phyloP scores from a whole-genome alignment of 345 rosid genomes.

The Cardamine resedifolia region DNA sequence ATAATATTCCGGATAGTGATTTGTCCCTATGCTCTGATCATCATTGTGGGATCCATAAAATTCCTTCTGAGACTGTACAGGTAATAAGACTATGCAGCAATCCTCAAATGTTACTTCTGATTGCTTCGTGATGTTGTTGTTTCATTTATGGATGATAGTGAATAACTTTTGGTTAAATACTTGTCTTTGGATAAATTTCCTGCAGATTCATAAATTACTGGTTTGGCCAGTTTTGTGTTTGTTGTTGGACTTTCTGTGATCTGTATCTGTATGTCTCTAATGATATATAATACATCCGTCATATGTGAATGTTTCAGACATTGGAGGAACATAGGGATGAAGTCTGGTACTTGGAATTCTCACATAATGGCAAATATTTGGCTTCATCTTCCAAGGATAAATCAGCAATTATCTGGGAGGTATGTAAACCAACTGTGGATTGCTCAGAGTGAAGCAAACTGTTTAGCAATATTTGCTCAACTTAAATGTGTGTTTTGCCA shows the following conservation, averaged over 20 bases:
- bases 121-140: background rate
- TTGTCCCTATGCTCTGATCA: constrained; percentile 52
- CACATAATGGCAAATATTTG: constrained; percentile 57
- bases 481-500: too few species aligned
- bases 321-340: constrained; percentile 54
- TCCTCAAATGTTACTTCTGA: constrained; percentile 1
- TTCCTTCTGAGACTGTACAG: constrained; percentile 59
- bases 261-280: too few species aligned
- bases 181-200: background rate
- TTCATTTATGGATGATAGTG: background rate
- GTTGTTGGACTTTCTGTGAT: too few species aligned
- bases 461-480: too few species aligned
- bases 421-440: constrained; percentile 16
- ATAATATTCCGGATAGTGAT: constrained; percentile 46
- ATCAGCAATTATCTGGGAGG: constrained; percentile 63
- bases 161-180: background rate
- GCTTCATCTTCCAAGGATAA: constrained; percentile 65
- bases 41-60: constrained; percentile 43
- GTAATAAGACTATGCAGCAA: constrained; percentile 32
- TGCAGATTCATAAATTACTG: background rate
- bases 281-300: background rate
- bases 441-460: too few species aligned
- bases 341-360: constrained; percentile 65
- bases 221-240: too few species aligned
- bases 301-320: constrained; percentile 43